Evolutionary conservation across 192 early-diverging fungal species (phyloP).

Genomic region (Backusella australiensis): DNA sequence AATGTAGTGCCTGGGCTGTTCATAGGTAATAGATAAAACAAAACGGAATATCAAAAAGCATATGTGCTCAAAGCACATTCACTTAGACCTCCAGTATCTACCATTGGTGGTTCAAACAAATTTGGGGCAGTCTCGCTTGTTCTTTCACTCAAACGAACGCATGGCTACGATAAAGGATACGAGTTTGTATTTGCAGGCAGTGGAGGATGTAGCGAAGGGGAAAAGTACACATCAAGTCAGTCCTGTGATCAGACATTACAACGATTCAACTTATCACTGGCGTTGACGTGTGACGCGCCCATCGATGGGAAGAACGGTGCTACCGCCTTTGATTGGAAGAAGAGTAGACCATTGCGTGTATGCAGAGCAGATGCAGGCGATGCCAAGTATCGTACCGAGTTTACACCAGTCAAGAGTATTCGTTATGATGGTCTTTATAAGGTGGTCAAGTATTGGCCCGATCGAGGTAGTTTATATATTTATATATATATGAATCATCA

Average conservation of each 20-base stretch:
- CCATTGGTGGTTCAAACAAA: slow-evolving; percentile 54
- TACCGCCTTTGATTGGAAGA: slow-evolving; percentile 49
- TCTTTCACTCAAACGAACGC: slow-evolving; percentile 53
- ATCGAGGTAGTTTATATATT: slow-evolving; percentile 27
- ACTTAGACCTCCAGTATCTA: slow-evolving; percentile 57
- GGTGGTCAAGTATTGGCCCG: slow-evolving; percentile 61
- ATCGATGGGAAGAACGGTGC: slow-evolving; percentile 41
- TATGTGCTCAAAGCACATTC: neutral
- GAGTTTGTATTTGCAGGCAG: slow-evolving; percentile 69
- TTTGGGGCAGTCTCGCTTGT: slow-evolving; percentile 60
- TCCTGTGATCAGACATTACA: slow-evolving; percentile 57
- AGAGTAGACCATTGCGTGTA: slow-evolving; percentile 56
- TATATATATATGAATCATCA: neutral
- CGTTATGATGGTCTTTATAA: slow-evolving; percentile 72
- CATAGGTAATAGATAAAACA: slow-evolving; percentile 34
- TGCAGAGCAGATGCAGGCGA: slow-evolving; percentile 50
- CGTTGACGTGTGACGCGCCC: slow-evolving; percentile 52
- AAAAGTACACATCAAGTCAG: slow-evolving; percentile 53
- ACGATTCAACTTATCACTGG: slow-evolving; percentile 56
- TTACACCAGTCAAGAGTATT: slow-evolving; percentile 35
- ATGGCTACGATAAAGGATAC: slow-evolving; percentile 60
- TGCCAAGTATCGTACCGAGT: slow-evolving; percentile 46
- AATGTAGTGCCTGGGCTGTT: slow-evolving; percentile 47
- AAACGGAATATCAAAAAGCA: neutral
- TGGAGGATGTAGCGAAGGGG: slow-evolving; percentile 54